Evolutionary conservation across 2,329 filamentous ascomycete species (phyloP), one percentile per base, ranked within the genome.

Genomic region (Microsporum canis): DNA sequence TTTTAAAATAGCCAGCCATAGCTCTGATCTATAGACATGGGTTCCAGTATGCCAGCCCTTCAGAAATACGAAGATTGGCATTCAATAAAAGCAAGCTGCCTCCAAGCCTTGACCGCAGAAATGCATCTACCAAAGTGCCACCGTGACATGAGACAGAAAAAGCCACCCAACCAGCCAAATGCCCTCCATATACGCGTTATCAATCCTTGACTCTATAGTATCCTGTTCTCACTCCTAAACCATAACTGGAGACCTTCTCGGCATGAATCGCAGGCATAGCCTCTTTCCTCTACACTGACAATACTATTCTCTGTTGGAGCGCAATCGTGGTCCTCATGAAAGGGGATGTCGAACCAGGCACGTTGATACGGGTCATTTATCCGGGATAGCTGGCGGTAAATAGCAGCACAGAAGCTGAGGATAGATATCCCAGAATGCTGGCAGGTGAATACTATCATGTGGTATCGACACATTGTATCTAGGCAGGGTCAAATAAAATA

Each of bases 341-440:
- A 66, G 5, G 62, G 61, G 5, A 66, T 60, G n/a, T 61, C 58
- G 23, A 58, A 63, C 17, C 56, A 45, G 1, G 59, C 58, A 1
- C 65, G 65, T 39, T 70, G 56, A 0, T 60, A 45, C 0, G 69
- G 66, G 38, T 72, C 68, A 23, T 72, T 70, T 60, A 73, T 73
- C 2, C 68, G 69, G 8, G 65, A 61, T 0, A 74, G 63, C 41
- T 72, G 67, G n/a, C 47, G 10, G 8, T 67, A 59, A 5, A 69
- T 57, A 3, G 59, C 12, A 3, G 23, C 55, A 63, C 72, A 74
- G 64, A 70, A 67, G 5, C 60, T 27, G 36, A 63, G 41, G 1
- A 71, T 62, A 3, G 66, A 45, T 51, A 69, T 67, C 39, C 58
- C 60, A 3, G 58, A 63, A 58, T 73, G 71, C 7, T 61, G 58